Evolutionary conservation across 305 asterid species (phyloP).

Genomic region (Fraxinus ornus): DNA sequence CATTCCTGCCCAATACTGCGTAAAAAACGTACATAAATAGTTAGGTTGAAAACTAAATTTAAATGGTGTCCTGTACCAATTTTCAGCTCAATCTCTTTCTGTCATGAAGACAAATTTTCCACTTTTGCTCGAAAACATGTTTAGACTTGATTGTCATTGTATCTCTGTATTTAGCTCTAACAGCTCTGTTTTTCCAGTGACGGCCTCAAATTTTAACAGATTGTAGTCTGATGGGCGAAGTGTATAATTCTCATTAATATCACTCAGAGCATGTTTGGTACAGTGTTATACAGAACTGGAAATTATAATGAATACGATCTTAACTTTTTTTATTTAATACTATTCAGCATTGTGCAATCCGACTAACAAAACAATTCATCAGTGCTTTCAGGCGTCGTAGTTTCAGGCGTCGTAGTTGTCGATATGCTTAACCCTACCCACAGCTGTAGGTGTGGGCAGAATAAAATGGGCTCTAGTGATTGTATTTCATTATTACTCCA

Average conservation of each 20-base stretch:
- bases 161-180: not conserved
- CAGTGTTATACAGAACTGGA: not conserved
- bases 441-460: not conserved
- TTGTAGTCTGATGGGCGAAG: not conserved
- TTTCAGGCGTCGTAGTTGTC: not conserved
- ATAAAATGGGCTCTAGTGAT: not conserved
- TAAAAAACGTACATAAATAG: not conserved
- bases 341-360: not conserved
- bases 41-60: not conserved
- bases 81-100: not conserved
- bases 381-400: not conserved
- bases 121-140: not conserved
- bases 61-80: not conserved
- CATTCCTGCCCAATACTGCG: not conserved
- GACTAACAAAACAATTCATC: not conserved
- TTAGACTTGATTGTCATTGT: not conserved
- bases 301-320: not conserved
- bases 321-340: not conserved
- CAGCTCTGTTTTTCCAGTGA: not conserved
- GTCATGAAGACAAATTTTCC: not conserved
- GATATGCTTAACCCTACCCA: not conserved
- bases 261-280: not conserved
- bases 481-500: not conserved
- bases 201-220: not conserved
- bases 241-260: not conserved